These are phyloP conservation scores for Saposhnikovia divaricata DNA, from an alignment of 129 eudicot genomes.

Conservation along the genomic window DNA sequence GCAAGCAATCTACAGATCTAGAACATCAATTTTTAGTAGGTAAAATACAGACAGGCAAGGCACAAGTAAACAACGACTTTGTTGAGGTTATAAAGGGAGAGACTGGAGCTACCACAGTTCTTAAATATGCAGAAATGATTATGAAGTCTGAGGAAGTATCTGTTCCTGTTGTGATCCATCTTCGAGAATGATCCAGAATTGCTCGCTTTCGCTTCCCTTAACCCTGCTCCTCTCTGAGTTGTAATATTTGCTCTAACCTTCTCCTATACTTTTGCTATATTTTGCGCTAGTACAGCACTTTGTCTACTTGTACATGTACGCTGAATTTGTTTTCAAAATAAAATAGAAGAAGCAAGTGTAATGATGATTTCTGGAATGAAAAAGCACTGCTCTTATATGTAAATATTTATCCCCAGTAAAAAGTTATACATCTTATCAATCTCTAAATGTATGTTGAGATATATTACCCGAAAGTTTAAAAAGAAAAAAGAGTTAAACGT, in stretches of 20 bases:
- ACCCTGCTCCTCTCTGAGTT: background rate
- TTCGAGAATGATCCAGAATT: background rate
- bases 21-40: background rate
- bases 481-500: too few species aligned
- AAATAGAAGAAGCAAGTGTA: too few species aligned
- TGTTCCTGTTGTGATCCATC: background rate
- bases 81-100: background rate
- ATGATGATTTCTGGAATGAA: too few species aligned
- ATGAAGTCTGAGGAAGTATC: background rate
- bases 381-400: background rate
- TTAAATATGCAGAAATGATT: background rate
- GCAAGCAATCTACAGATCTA: background rate
- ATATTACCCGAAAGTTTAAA: too few species aligned
- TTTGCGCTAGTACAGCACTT: background rate
- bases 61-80: background rate
- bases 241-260: background rate
- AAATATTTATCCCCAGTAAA: too few species aligned
- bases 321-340: too few species aligned
- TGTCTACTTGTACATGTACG: background rate
- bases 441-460: too few species aligned
- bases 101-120: background rate
- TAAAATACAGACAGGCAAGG: background rate
- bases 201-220: background rate
- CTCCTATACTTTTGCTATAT: too few species aligned
- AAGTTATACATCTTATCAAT: too few species aligned